Evolutionary conservation across 257 asterid species (phyloP).

Genomic region (Plantago ovata): DNA sequence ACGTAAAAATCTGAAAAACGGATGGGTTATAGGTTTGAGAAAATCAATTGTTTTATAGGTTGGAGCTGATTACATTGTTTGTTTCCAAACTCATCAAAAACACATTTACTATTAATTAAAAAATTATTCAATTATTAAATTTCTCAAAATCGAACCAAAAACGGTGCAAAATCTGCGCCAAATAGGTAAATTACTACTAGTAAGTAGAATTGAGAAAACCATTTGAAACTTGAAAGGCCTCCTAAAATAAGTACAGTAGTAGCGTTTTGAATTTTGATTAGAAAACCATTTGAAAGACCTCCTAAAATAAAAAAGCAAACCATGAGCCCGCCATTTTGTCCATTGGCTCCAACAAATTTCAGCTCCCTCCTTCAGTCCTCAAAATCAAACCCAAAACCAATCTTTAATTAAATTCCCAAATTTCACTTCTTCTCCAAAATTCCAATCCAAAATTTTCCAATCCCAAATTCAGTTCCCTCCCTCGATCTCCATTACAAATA

Average conservation of each 20-base stretch:
- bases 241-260: background rate
- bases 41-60: too few relatives aligned
- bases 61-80: too few relatives aligned
- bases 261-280: background rate
- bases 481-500: background rate
- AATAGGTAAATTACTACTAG: too few relatives aligned
- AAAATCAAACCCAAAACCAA: background rate
- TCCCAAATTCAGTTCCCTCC: constrained; percentile 4
- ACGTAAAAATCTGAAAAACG: too few relatives aligned
- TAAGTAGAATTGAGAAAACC: background rate
- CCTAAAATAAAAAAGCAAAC: background rate
- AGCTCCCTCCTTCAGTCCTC: background rate
- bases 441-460: background rate
- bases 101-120: too few relatives aligned
- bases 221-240: background rate
- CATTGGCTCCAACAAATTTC: too few relatives aligned
- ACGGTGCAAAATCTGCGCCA: too few relatives aligned
- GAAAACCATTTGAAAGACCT: background rate
- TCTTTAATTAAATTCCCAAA: background rate
- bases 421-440: background rate
- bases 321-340: too few relatives aligned
- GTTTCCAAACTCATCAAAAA: too few relatives aligned
- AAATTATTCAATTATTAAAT: too few relatives aligned
- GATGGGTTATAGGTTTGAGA: too few relatives aligned
- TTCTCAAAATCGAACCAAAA: too few relatives aligned